A percentile compares a stretch with the other conserved stretches of the same genome.
phyloP scores from a whole-genome alignment of 306 rosid species.

The Cucurbita moschata region DNA sequence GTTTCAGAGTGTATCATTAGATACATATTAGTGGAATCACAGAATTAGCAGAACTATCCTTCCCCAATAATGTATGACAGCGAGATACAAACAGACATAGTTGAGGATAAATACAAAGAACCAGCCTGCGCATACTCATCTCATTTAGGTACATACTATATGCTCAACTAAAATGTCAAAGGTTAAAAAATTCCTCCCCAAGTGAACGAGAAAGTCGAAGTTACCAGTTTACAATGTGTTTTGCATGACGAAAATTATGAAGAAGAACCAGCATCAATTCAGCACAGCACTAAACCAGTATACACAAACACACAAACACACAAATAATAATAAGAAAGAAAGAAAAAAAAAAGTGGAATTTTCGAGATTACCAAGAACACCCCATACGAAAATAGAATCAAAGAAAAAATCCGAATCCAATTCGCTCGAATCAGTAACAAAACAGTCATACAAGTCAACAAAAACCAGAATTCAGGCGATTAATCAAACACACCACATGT shows the following conservation, averaged over 20 bases:
- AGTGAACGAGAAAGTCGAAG: background rate
- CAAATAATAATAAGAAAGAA: no score
- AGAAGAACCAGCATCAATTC: background rate
- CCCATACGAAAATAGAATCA: background rate
- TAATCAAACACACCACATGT: slow-evolving; percentile 51
- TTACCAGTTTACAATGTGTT: background rate
- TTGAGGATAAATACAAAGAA: background rate
- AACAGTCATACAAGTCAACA: background rate
- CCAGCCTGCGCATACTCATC: background rate
- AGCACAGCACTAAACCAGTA: background rate
- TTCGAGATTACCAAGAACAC: background rate
- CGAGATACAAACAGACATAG: background rate
- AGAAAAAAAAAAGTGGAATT: background rate
- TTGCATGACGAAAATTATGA: background rate
- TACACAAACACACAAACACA: background rate
- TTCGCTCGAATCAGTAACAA: background rate
- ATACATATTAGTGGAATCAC: background rate
- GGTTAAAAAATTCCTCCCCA: background rate
- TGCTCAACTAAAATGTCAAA: background rate
- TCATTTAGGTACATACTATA: no score
- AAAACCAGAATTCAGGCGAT: background rate
- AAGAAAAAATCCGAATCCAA: background rate
- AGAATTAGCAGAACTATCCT: background rate
- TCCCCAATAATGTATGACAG: background rate
- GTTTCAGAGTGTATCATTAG: background rate